These are phyloP conservation scores for Picea glauca DNA, from an alignment of 75 land plant species.

Conservation along the genomic window DNA sequence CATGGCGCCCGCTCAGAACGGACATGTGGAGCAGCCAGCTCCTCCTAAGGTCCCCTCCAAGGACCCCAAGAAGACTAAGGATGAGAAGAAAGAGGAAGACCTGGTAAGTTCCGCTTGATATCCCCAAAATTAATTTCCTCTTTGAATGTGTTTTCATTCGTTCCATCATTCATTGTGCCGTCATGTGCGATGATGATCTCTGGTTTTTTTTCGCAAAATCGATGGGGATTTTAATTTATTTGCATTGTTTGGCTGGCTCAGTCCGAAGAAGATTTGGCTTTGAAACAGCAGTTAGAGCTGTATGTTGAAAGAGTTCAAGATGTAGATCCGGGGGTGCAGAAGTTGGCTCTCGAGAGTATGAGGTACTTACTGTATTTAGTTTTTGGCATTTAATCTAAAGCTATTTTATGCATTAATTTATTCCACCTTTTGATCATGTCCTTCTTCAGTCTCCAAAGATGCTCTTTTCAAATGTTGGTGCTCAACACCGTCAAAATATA, in stretches of 20 bases:
- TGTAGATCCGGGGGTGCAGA: constrained; percentile 75
- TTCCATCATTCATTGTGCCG: background rate
- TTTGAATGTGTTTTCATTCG: background rate
- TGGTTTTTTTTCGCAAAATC: constrained; percentile 3
- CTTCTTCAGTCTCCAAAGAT: no score
- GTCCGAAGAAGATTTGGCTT: constrained; percentile 90
- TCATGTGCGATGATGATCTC: background rate
- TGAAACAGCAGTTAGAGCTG: constrained; percentile 87
- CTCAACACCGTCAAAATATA: no score
- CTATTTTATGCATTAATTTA: background rate
- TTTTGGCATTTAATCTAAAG: background rate
- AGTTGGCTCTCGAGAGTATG: constrained; percentile 86
- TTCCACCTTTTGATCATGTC: background rate
- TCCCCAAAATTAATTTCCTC: background rate
- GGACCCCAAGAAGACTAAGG: constrained; percentile 72
- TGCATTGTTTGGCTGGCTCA: constrained; percentile 14
- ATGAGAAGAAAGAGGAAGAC: constrained; percentile 96
- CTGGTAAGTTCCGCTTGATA: constrained; percentile 29
- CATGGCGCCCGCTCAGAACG: constrained; percentile 49
- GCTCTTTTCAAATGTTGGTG: no score
- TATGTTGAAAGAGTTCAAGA: constrained; percentile 93
- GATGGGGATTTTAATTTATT: constrained; percentile 7
- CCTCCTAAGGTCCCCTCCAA: constrained; percentile 48
- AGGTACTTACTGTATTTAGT: constrained; percentile 34
- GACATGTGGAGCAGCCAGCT: constrained; percentile 39